Evolutionary conservation across 2,329 filamentous ascomycete genomes (phyloP).

Genomic region (Alternaria alternata): DNA sequence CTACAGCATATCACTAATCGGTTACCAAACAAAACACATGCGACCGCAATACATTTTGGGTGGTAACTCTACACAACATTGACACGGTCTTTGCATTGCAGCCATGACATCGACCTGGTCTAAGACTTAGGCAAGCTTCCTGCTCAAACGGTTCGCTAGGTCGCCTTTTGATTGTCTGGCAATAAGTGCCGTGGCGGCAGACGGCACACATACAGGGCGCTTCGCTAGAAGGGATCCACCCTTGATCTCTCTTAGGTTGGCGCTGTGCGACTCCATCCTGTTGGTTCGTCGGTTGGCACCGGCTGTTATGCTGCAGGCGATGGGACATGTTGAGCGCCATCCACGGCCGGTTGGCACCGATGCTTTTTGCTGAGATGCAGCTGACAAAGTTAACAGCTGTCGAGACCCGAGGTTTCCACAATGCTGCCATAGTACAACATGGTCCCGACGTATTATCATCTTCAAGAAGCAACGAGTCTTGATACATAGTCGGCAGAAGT

Average conservation of each 20-base stretch:
- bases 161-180: slow-evolving; percentile 10
- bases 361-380: slow-evolving; percentile 25
- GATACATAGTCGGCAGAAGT: not conserved
- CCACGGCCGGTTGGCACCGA: slow-evolving; percentile 20
- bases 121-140: slow-evolving; percentile 3
- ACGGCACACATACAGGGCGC: slow-evolving; percentile 20
- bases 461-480: not conserved
- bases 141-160: slow-evolving; percentile 14
- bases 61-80: not conserved
- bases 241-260: slow-evolving; percentile 24
- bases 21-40: not conserved
- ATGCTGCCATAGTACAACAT: not conserved
- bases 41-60: not conserved
- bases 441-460: not conserved
- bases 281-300: slow-evolving; percentile 31
- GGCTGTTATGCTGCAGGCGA: slow-evolving; percentile 25
- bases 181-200: slow-evolving; percentile 14
- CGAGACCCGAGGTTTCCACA: slow-evolving; percentile 4
- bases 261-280: slow-evolving; percentile 21
- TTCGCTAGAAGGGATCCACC: slow-evolving; percentile 29
- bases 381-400: slow-evolving; percentile 25
- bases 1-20: not conserved
- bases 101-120: not conserved
- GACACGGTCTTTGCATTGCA: not conserved
- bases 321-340: slow-evolving; percentile 26